These are phyloP conservation scores for Syzygium syzygioides DNA, from an alignment of 441 rosid species.

Conservation along the genomic window DNA sequence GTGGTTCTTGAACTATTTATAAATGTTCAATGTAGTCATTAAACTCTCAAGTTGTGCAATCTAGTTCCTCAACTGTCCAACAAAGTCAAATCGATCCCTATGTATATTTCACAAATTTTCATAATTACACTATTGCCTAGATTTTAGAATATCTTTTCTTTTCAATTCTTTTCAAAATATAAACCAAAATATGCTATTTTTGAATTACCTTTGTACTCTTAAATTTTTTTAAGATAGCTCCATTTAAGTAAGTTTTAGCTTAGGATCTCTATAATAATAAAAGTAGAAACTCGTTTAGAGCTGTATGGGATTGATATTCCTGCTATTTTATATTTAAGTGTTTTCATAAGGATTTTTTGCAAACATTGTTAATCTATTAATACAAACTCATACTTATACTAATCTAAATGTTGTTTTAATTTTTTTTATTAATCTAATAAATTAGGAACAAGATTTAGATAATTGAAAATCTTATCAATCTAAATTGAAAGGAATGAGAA, in stretches of 20 bases:
- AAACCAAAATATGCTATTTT: neutral
- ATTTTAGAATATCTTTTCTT: neutral
- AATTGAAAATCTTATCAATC: neutral
- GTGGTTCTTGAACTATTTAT: accelerated
- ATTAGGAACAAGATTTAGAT: neutral
- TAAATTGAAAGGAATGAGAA: neutral
- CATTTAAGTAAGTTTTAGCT: neutral
- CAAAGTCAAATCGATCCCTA: accelerated
- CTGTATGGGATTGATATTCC: neutral
- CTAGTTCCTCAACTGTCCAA: neutral
- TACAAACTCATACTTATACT: neutral
- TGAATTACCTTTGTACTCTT: neutral
- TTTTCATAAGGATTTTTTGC: neutral
- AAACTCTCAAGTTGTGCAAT: neutral
- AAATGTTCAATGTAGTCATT: neutral
- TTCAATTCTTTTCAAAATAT: neutral
- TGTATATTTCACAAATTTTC: neutral
- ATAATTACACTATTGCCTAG: neutral
- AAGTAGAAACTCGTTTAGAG: neutral
- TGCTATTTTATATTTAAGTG: neutral
- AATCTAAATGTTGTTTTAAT: neutral
- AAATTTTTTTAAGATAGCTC: neutral
- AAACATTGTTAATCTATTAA: neutral
- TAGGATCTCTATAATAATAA: neutral
- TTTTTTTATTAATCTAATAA: no score